Evolutionary conservation across 768 basidiomycete species (phyloP), one percentile per base, ranked within the genome.

Genomic region (Amanita rubescens): DNA sequence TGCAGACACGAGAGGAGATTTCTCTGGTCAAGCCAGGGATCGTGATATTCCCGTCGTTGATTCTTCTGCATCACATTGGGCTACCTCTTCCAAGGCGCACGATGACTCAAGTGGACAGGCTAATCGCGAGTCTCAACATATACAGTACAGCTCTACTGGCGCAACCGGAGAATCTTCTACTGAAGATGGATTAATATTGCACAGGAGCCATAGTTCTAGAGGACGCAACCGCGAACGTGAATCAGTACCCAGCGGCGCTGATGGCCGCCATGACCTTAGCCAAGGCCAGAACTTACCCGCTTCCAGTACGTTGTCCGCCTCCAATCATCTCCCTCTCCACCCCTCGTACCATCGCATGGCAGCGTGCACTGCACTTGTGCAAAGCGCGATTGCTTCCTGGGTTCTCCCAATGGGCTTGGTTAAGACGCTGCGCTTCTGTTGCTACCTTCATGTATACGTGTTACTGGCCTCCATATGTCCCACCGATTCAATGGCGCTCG

Each of bases 271-370:
- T 56, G 58, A 63, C 55, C 54, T 56, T 14, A 60, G 62, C 57
- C 67, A 68, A 57, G 63, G 60, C 55, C 62, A 62, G 64, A 67
- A 63, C 67, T 67, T 69, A 66, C 64, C 71, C 61, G 59, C 74
- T 71, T 65, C 73, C 67, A 81, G 80, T 82, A 82, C 80, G 79
- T 82, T 80, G 70, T 80, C 77, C 71, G 75, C 78, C 74, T 79
- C 75, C 68, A 75, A 65, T 63, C 57, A 59, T 67, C 66, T 65
- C 67, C 69, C 61, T 65, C 65, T 65, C 68, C 69, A 60, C 67
- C 70, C 55, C 67, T 62, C 68, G 61, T 69, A 55, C 65, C 64
- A 65, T 59, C 58, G 63, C 63, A 35, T 46, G 38, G 54, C 30
- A 49, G 25, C 45, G 20, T 19, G 44, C 47, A 37, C 42, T 20